Conservation (phyloP, 228 moss, liverwort and hornwort genomes). For the Sphagnum fallax region DNA sequence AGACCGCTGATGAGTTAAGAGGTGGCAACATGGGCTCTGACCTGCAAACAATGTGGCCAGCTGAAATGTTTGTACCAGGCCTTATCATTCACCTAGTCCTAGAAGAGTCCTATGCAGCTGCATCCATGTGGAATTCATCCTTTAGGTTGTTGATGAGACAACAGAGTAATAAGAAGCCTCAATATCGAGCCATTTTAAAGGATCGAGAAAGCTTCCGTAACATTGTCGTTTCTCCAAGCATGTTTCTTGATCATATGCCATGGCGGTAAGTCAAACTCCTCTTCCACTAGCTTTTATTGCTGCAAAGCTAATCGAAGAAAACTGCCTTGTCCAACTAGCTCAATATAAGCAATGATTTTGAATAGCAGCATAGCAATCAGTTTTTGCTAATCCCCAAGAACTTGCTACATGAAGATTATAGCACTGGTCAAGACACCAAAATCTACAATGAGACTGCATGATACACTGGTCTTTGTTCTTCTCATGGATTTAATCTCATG, state of each 20-base stretch:
- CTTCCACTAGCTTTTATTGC: neutral
- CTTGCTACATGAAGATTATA: neutral
- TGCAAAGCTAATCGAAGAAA: neutral
- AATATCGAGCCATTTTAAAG: constrained; percentile 51
- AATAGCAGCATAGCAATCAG: too few relatives aligned
- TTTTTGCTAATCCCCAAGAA: neutral
- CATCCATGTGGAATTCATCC: constrained; percentile 13
- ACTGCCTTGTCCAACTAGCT: neutral
- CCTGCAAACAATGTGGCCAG: constrained; percentile 59
- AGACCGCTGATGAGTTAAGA: constrained; percentile 3
- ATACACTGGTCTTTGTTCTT: neutral
- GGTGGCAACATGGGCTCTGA: constrained; percentile 16
- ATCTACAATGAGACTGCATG: neutral
- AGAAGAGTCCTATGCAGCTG: constrained; percentile 13
- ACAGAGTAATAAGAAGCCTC: constrained; percentile 11
- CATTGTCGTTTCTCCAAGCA: constrained; percentile 58
- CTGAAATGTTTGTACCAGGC: constrained; percentile 84
- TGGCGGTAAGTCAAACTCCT: constrained; percentile 47
- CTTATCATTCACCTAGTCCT: constrained; percentile 63
- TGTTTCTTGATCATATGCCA: constrained; percentile 87
- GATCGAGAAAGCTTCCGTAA: constrained; percentile 58
- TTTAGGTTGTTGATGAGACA: constrained; percentile 3
- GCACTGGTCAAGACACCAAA: neutral
- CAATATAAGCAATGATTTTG: neutral
- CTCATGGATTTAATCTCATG: neutral